Percentiles rank a stretch among this genome's conserved stretches.
Conservation (phyloP, 2,329 filamentous ascomycete species). For the Xylariaceae sp. region DNA sequence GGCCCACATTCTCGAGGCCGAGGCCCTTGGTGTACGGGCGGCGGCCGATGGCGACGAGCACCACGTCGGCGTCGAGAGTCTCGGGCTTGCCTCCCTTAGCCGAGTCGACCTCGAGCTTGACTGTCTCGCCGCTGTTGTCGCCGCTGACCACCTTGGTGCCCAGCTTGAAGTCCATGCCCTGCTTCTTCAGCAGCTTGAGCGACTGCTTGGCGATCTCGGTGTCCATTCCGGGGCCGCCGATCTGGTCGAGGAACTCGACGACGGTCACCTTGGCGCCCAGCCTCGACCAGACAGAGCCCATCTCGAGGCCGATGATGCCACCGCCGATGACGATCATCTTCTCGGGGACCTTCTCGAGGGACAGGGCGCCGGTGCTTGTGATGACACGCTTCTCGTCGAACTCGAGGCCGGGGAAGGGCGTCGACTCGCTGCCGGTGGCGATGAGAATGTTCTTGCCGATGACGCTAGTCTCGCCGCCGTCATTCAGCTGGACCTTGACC, state of each 20-base stretch:
- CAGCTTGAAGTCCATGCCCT: slow-evolving; percentile 97
- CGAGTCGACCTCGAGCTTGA: slow-evolving; percentile 81
- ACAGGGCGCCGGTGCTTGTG: slow-evolving; percentile 90
- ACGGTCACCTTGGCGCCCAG: slow-evolving; percentile 92
- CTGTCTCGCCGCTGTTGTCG: slow-evolving; percentile 66
- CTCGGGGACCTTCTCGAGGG: slow-evolving; percentile 84
- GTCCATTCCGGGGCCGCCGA: slow-evolving; percentile 97
- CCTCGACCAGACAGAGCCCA: slow-evolving; percentile 96
- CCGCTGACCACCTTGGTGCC: slow-evolving; percentile 90
- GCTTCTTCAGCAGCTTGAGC: slow-evolving; percentile 91
- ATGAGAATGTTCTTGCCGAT: slow-evolving; percentile 97
- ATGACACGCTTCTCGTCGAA: slow-evolving; percentile 97
- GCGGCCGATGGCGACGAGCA: slow-evolving; percentile 93
- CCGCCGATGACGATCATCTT: slow-evolving; percentile 96
- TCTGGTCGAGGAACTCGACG: slow-evolving; percentile 92
- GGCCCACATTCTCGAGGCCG: slow-evolving; percentile 85
- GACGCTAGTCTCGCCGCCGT: slow-evolving; percentile 83
- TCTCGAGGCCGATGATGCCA: slow-evolving; percentile 97
- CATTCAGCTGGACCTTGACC: slow-evolving; percentile 80
- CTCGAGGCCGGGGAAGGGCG: slow-evolving; percentile 90
- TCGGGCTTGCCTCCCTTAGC: slow-evolving; percentile 96
- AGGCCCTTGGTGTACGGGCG: slow-evolving; percentile 90
- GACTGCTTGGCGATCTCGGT: slow-evolving; percentile 81
- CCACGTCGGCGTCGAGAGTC: slow-evolving; percentile 85
- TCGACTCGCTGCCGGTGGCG: slow-evolving; percentile 90